Base-by-base conservation (phyloP, 345 rosid species). In the Abelmoschus esculentus region DNA sequence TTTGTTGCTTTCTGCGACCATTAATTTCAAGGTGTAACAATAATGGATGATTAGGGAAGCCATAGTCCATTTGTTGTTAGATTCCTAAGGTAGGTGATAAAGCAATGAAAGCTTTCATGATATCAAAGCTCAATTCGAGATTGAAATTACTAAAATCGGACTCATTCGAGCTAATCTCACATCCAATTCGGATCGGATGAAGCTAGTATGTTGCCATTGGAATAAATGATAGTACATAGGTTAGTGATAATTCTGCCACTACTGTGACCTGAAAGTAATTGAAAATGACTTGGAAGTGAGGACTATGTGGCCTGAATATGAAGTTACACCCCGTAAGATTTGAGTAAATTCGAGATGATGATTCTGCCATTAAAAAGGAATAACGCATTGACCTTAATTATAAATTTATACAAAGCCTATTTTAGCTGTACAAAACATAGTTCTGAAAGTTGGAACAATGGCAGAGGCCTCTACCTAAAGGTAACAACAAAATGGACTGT, bases 381-480 rank as follows among this genome's bases (percentile, higher is more conserved):
- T 34, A 61, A 64, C 36, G 69, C n/a, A 59, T 52, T 26, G 67
- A 52, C 3, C 71, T 57, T 50, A 28, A 57, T 40, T 8, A 32
- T 6, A 53, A 49, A 32, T 19, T 54, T 8, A 19, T 18, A 59
- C 49, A 34, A 67, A 50, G 28, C 22, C 10, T 18, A 50, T n/a
- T 74, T 70, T 61, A 65, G 69, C 79, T 79, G 73, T 70, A 76
- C 77, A 79, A 63, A 55, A 65, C 66, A 60, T 53, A 55, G 61
- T 60, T 54, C 57, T 29, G 6, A 40, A 42, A 56, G 58, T 47
- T 38, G 28, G 62, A 73, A 69, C 34, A 55, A 44, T 67, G 67
- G n/a, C 49, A 70, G 52, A 72, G 70, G 61, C 59, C 26, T 22
- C 26, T 22, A 22, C 26, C 26, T 22, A 22, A 22, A 22, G 26